Conservation (phyloP, 2,329 filamentous ascomycete species). For the Cladosporium sp. region DNA sequence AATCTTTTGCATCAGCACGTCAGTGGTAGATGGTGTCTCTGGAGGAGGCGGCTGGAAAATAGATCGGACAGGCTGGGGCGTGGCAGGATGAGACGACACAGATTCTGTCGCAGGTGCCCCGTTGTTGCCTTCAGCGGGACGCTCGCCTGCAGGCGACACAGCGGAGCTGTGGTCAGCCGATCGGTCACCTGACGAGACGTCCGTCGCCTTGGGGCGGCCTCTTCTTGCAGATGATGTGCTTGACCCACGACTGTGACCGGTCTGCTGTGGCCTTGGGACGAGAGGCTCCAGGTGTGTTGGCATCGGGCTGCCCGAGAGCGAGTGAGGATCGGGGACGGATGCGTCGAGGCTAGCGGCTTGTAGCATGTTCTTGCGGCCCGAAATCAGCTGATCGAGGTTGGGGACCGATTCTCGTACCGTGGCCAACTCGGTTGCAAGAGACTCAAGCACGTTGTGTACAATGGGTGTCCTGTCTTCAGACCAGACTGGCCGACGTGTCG, state of each 20-base stretch:
- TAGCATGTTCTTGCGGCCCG: slow-evolving; percentile 45
- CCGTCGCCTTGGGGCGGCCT: slow-evolving; percentile 16
- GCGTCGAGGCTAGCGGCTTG: slow-evolving; percentile 39
- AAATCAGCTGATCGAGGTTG: slow-evolving; percentile 43
- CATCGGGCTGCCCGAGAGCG: slow-evolving; percentile 17
- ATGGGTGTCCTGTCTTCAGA: slow-evolving; percentile 29
- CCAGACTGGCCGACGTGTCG: slow-evolving; percentile 33
- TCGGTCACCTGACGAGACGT: slow-evolving; percentile 13
- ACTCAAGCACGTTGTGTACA: slow-evolving; percentile 37
- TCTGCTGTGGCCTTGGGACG: background rate
- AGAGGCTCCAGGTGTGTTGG: slow-evolving; percentile 4
- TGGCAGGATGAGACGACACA: background rate
- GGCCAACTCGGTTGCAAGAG: slow-evolving; percentile 37
- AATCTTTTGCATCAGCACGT: slow-evolving; percentile 29
- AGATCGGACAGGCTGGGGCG: background rate
- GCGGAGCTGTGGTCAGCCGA: slow-evolving; percentile 11
- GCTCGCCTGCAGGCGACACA: slow-evolving; percentile 8
- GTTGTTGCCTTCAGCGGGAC: slow-evolving; percentile 4
- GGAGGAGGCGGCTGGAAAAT: slow-evolving; percentile 31
- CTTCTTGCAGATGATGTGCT: slow-evolving; percentile 19
- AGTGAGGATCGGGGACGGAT: slow-evolving; percentile 18
- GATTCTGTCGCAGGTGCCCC: slow-evolving; percentile 12
- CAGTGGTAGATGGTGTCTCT: slow-evolving; percentile 29
- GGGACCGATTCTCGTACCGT: slow-evolving; percentile 38
- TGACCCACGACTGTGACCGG: slow-evolving; percentile 17